phyloP scores from a whole-genome alignment of 176 grass and related monocot species.

The Aegilops speltoides region DNA sequence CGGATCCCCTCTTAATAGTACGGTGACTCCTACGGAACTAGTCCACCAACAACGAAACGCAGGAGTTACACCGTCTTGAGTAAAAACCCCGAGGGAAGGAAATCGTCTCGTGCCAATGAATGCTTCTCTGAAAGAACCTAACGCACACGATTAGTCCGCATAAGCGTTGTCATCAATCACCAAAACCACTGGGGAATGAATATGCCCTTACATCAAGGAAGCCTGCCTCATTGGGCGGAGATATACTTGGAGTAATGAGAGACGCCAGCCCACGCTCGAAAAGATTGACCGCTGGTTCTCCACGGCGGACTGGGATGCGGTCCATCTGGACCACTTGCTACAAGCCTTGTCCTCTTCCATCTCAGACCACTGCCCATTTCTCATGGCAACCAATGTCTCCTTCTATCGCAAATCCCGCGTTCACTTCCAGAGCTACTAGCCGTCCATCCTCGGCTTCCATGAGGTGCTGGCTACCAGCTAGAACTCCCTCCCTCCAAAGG shows the following conservation, averaged over 20 bases:
- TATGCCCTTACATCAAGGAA: too few species aligned
- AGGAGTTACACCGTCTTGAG: too few species aligned
- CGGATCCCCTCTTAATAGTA: too few species aligned
- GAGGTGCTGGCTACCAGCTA: background rate
- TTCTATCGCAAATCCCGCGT: background rate
- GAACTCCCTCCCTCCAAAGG: background rate
- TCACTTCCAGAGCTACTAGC: background rate
- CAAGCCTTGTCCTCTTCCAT: background rate
- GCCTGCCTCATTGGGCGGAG: background rate
- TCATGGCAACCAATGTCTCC: background rate
- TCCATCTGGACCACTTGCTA: background rate
- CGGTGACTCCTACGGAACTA: too few species aligned
- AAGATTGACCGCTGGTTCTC: background rate
- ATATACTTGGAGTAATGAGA: background rate
- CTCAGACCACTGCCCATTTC: background rate
- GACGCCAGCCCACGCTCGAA: background rate
- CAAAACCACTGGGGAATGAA: too few species aligned
- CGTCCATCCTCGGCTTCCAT: background rate
- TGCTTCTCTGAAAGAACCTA: too few species aligned
- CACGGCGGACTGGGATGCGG: background rate
- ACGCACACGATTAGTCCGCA: too few species aligned
- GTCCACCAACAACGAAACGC: too few species aligned
- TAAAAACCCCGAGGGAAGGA: too few species aligned
- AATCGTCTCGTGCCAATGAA: too few species aligned
- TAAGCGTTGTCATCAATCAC: too few species aligned